Percentiles rank a stretch among this genome's conserved stretches.
Evolutionary conservation across 768 basidiomycete species (phyloP).

Genomic region (Suillus placidus): DNA sequence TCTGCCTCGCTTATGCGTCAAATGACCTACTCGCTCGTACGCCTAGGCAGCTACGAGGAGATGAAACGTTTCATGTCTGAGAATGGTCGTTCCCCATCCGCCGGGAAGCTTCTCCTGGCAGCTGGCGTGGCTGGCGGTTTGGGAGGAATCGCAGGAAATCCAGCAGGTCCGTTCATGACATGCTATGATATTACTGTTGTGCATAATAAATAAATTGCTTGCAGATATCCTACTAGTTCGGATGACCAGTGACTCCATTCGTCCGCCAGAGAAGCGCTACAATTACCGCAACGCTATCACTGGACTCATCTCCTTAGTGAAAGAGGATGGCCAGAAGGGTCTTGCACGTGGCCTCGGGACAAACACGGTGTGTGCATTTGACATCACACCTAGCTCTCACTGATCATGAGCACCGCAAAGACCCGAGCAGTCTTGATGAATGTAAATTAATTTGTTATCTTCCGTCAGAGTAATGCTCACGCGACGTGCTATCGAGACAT

Average conservation of each 20-base stretch:
- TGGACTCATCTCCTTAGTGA: slow-evolving; percentile 67
- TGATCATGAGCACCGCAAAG: slow-evolving; percentile 32
- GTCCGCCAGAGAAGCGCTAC: slow-evolving; percentile 73
- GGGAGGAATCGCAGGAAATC: slow-evolving; percentile 86
- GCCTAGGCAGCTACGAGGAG: slow-evolving; percentile 81
- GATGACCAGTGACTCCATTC: slow-evolving; percentile 86
- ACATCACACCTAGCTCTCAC: slow-evolving; percentile 1
- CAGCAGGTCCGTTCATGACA: slow-evolving; percentile 52
- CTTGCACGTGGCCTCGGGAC: slow-evolving; percentile 76
- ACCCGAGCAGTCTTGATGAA: slow-evolving; percentile 75
- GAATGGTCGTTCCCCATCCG: slow-evolving; percentile 49
- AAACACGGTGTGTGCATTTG: slow-evolving; percentile 59
- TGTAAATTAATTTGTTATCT: slow-evolving; percentile 41
- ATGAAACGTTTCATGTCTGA: slow-evolving; percentile 61
- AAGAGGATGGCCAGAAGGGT: slow-evolving; percentile 69
- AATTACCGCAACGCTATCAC: slow-evolving; percentile 79
- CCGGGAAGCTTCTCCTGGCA: slow-evolving; percentile 58
- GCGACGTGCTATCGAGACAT: slow-evolving; percentile 46
- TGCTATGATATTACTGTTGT: not conserved
- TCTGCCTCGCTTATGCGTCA: slow-evolving; percentile 84
- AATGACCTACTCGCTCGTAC: slow-evolving; percentile 89
- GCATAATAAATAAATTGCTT: slow-evolving; percentile 10
- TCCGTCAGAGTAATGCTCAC: not conserved
- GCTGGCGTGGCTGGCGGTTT: slow-evolving; percentile 76
- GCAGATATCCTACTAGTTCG: slow-evolving; percentile 75